Conservation (phyloP, 2,329 filamentous ascomycete genomes). For the Arthrinium phaeospermum region DNA sequence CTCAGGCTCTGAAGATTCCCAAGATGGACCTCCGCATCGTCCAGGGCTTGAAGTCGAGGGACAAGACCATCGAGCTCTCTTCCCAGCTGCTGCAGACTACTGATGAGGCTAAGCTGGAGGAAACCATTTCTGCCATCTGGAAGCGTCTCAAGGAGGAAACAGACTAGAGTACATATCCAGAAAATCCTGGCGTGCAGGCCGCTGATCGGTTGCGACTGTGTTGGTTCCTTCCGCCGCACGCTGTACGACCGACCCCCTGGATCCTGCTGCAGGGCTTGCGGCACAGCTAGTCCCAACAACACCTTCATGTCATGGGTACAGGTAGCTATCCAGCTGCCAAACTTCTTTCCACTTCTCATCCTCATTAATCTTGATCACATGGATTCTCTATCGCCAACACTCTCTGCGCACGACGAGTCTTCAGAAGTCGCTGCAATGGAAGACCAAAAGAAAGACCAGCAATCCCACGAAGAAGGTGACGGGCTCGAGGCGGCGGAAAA, state of each 20-base stretch:
- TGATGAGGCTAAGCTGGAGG: not conserved
- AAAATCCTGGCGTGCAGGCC: not conserved
- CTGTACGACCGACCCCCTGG: not conserved
- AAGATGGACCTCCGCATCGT: slow-evolving; percentile 69
- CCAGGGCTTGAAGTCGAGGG: slow-evolving; percentile 66
- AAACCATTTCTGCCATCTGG: slow-evolving; percentile 2
- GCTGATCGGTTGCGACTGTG: not conserved
- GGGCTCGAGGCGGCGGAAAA: not conserved
- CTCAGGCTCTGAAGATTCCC: slow-evolving; percentile 61
- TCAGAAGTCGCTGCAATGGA: not conserved
- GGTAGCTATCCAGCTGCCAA: not conserved
- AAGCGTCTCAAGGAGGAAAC: slow-evolving; percentile 4
- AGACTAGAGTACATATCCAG: not conserved
- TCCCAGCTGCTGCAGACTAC: not conserved
- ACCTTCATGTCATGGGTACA: not conserved
- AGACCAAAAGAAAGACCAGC: not conserved
- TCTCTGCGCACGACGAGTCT: not conserved
- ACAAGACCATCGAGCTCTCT: slow-evolving; percentile 60
- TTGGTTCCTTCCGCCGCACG: not conserved
- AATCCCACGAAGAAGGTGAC: not conserved
- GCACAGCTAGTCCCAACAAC: not conserved
- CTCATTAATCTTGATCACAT: not conserved
- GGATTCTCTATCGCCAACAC: not conserved
- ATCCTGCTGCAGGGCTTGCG: not conserved
- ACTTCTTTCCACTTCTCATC: not conserved